These are phyloP conservation scores for Casaregolazyma lundiana DNA, from an alignment of 1,139 yeast genomes.

Conservation along the genomic window DNA sequence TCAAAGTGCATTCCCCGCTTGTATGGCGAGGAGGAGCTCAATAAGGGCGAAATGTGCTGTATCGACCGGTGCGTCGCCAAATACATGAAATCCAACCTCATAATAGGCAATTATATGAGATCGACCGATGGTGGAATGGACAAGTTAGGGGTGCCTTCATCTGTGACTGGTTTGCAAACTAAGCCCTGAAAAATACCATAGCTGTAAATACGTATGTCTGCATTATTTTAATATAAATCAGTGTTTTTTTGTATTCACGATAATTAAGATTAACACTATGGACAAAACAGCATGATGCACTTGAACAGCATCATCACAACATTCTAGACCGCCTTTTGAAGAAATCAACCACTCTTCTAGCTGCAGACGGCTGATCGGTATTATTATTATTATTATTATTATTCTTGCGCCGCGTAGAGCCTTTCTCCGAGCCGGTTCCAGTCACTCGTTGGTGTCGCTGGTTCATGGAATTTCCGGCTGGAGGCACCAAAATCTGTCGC, in stretches of 20 bases:
- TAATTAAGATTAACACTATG: slow-evolving; percentile 5
- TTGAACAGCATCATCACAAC: slow-evolving; percentile 34
- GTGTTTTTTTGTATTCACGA: neutral
- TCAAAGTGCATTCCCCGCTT: slow-evolving; percentile 68
- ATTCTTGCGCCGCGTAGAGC: slow-evolving; percentile 6
- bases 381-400: neutral
- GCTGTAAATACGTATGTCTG: neutral
- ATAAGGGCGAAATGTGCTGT: slow-evolving; percentile 84
- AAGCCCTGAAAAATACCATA: neutral
- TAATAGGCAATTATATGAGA: slow-evolving; percentile 53
- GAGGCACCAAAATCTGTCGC: slow-evolving; percentile 25
- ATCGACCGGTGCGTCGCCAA: slow-evolving; percentile 96
- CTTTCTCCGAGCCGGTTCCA: slow-evolving; percentile 1
- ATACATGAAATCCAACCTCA: slow-evolving; percentile 88
- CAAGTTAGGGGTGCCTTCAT: neutral
- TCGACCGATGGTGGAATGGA: slow-evolving; percentile 24
- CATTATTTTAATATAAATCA: slow-evolving; percentile 1
- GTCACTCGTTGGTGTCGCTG: slow-evolving; percentile 23
- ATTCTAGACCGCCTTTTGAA: slow-evolving; percentile 39
- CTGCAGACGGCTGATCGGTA: slow-evolving; percentile 22
- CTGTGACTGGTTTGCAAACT: neutral
- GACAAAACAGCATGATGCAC: slow-evolving; percentile 1
- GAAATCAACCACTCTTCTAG: slow-evolving; percentile 34
- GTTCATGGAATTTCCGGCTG: slow-evolving; percentile 22
- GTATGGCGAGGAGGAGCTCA: slow-evolving; percentile 77